These are phyloP conservation scores for Veloboletus limbatus DNA, from an alignment of 1,284 basidiomycete genomes.

Conservation along the genomic window DNA sequence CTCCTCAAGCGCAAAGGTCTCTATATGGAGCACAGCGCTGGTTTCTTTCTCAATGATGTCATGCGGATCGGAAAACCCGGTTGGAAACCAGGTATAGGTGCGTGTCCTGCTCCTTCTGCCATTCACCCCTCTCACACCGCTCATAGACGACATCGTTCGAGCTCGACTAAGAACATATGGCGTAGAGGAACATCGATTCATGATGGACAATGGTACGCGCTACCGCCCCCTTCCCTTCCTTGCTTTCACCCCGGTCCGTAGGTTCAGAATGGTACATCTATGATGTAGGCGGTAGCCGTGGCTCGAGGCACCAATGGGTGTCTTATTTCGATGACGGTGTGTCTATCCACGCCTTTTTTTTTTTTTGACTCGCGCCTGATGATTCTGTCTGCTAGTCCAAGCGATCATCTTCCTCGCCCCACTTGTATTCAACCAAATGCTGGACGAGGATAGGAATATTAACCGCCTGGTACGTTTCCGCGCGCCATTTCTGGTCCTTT, in stretches of 20 bases:
- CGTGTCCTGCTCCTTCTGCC: neutral
- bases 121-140: neutral
- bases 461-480: constrained; percentile 36
- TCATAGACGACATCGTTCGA: constrained; percentile 56
- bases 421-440: constrained; percentile 46
- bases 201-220: constrained; percentile 46
- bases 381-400: constrained; percentile 35
- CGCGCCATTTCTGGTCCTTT: neutral
- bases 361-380: too few species aligned
- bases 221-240: neutral
- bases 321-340: constrained; percentile 63
- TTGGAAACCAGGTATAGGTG: constrained; percentile 59
- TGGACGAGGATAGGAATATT: constrained; percentile 44
- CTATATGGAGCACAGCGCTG: constrained; percentile 53
- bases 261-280: constrained; percentile 64
- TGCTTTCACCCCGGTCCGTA: constrained; percentile 19
- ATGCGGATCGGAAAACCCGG: constrained; percentile 50
- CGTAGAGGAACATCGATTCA: constrained; percentile 64
- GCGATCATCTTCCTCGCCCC: constrained; percentile 51
- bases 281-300: constrained; percentile 64
- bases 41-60: constrained; percentile 70
- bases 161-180: constrained; percentile 66
- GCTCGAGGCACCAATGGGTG: constrained; percentile 57
- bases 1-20: constrained; percentile 49
- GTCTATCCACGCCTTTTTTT: constrained; percentile 5